Evolutionary conservation across 306 rosid species (phyloP).

Genomic region (Prunus campanulata): DNA sequence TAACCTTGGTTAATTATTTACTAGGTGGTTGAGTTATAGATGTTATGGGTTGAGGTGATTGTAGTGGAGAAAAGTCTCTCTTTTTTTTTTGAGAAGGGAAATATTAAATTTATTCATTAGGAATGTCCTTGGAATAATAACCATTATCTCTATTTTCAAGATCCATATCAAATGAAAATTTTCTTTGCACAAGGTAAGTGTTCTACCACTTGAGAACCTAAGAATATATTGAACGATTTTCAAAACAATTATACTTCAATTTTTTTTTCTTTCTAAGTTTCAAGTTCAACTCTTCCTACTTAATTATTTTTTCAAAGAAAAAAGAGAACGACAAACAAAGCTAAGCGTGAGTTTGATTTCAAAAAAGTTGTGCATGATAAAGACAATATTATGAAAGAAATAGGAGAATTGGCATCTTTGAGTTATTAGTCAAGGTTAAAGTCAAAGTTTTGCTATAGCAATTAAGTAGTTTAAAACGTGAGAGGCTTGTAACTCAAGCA

Average conservation of each 20-base stretch:
- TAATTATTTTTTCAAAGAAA: too few relatives aligned
- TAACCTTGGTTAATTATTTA: conserved; percentile 45
- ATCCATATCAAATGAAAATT: not conserved
- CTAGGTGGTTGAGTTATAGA: conserved; percentile 36
- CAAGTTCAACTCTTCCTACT: too few relatives aligned
- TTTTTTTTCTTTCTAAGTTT: too few relatives aligned
- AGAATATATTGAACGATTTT: too few relatives aligned
- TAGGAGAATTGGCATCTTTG: not conserved
- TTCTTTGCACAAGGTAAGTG: not conserved
- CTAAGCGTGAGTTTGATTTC: too few relatives aligned
- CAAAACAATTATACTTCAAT: too few relatives aligned
- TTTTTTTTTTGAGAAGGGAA: not conserved
- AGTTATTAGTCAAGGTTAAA: not conserved
- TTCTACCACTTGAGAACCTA: not conserved
- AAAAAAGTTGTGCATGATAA: too few relatives aligned
- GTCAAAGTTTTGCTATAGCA: not conserved
- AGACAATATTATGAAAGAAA: not conserved
- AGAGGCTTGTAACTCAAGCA: not conserved
- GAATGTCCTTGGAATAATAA: not conserved
- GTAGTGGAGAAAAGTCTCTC: not conserved
- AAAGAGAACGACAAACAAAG: too few relatives aligned
- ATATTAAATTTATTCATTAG: not conserved
- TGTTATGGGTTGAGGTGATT: not conserved
- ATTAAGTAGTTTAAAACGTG: not conserved
- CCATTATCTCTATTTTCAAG: not conserved